phyloP scores from a whole-genome alignment of 352 stramenopile species.

The Pythium monospermum region DNA sequence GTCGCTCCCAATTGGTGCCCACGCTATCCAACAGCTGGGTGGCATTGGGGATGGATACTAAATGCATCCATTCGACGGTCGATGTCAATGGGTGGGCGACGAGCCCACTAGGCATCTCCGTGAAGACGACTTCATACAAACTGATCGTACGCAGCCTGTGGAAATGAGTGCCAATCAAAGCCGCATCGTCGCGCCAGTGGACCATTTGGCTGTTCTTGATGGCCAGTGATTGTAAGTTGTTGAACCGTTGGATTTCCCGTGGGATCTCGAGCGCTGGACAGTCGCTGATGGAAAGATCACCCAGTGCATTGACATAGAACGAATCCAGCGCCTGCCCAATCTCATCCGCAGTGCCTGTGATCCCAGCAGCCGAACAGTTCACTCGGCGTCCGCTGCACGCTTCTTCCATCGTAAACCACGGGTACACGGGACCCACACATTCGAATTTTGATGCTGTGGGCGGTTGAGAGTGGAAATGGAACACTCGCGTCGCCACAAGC shows the following conservation, averaged over 20 bases:
- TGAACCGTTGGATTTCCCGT: slow-evolving; percentile 4
- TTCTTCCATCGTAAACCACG: slow-evolving; percentile 11
- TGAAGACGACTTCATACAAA: neutral
- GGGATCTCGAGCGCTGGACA: slow-evolving; percentile 6
- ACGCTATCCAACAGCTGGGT: neutral
- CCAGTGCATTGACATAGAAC: neutral
- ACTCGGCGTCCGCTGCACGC: slow-evolving; percentile 2
- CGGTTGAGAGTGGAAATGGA: no score
- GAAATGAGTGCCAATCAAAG: neutral
- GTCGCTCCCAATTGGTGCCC: neutral
- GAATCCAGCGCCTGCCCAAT: neutral
- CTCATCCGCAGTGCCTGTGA: neutral
- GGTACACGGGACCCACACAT: slow-evolving; percentile 12
- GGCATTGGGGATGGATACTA: neutral
- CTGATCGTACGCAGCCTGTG: neutral
- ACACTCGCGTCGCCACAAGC: neutral
- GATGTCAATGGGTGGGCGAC: neutral
- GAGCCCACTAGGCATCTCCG: neutral
- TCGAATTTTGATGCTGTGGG: no score
- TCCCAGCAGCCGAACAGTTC: neutral
- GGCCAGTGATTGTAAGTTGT: slow-evolving; percentile 1
- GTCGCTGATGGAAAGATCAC: neutral
- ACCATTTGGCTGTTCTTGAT: slow-evolving; percentile 7
- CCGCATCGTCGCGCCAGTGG: neutral
- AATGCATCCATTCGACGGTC: slow-evolving; percentile 2